Base-by-base conservation (phyloP, 2,329 filamentous ascomycete species). In the Botrytis sinoallii region DNA sequence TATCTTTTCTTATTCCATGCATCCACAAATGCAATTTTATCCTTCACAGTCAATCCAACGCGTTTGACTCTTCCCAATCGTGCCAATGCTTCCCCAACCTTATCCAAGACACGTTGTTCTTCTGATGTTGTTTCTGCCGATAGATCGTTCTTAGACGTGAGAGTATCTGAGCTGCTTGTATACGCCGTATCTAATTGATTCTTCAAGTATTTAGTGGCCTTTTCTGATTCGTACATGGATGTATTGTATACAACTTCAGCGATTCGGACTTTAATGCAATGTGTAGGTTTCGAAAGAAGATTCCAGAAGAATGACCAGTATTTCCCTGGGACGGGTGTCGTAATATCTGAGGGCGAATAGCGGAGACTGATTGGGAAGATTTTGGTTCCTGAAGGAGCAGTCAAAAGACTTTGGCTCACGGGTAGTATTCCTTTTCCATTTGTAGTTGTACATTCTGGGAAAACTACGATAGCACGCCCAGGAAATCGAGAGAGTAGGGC, bases 371-470 rank as follows among this genome's bases (percentile, higher is more conserved):
- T 88, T 1, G 96, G 95, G 84, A 97, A 98, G 77, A 99, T 93
- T 80, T 91, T 92, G 14, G 91, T 91, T 71, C 88, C 85, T 9
- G 88, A 82, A 0, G 91, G 89, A 0, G 89, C 89, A 25, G 90
- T 88, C 4, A 96, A 85, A 1, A 99, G 86, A 69, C 90, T 91
- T 0, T 92, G 93, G 75, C 92, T 93, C 72, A 97, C 89, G 2
- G 94, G 93, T 20, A 99, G 84, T 75, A 98, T 95, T 7, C 92
- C 96, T 77, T 93, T 91, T 75, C 95, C 95, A 81, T 99, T 99
- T 63, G 94, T 97, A 0, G 96, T 97, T 7, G 92, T 96, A 83
- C 92, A 95, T 84, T 99, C 96, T 20, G 96, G 95, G 82, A 98
- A 98, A 1, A 97, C 90, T 75, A 91, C 94, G 75, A 98, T 88